phyloP scores from a whole-genome alignment of 805 yeast species.

The baker's yeast (Saccharomyces cerevisiae) region DNA sequence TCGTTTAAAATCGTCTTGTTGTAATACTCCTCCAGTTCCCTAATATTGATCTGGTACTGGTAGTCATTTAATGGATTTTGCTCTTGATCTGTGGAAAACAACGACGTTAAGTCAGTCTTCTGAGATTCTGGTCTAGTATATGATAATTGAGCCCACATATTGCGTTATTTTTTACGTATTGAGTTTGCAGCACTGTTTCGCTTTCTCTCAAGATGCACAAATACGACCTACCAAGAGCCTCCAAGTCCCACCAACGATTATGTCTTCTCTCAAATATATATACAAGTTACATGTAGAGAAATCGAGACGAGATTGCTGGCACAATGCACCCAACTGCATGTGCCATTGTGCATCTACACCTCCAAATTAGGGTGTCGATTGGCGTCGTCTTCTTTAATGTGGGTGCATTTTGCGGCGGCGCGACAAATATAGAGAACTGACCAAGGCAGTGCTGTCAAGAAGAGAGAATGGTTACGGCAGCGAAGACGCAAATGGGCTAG shows the following conservation, averaged over 20 bases:
- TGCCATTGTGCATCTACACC: background rate
- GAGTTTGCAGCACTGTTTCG: background rate
- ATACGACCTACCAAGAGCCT: background rate
- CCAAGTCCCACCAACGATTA: background rate
- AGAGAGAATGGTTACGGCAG: background rate
- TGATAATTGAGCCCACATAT: background rate
- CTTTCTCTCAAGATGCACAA: background rate
- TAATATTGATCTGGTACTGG: slow-evolving; percentile 3
- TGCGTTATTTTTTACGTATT: background rate
- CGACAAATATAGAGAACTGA: background rate
- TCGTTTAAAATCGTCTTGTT: slow-evolving; percentile 18
- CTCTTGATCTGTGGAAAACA: background rate
- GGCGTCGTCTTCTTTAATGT: background rate
- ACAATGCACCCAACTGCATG: background rate
- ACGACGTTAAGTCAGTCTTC: background rate
- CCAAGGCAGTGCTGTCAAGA: background rate
- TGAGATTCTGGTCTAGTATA: background rate
- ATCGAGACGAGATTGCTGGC: background rate
- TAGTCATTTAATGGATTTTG: background rate
- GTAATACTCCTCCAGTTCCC: slow-evolving; percentile 21
- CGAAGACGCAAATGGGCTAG: background rate
- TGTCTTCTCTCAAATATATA: background rate
- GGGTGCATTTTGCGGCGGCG: background rate
- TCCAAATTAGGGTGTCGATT: background rate
- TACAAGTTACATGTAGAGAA: background rate